Conservation (phyloP, 106 monocot genomes). For the Acorus calamus region DNA sequence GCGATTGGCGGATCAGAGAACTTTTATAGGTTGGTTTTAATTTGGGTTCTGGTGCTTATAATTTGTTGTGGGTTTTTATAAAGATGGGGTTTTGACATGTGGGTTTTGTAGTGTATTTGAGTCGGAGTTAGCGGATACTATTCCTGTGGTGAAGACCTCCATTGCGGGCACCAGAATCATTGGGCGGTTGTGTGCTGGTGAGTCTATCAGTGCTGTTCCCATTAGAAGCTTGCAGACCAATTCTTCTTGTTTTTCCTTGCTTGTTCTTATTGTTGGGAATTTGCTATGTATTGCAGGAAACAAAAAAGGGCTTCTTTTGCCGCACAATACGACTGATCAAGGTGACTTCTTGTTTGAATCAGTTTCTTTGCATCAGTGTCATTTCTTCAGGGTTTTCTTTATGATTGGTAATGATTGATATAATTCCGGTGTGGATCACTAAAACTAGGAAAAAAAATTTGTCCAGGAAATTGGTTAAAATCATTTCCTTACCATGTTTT, state of each 20-base stretch:
- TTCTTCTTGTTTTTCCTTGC: background rate
- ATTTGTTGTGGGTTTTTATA: too few species aligned
- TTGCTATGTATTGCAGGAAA: conserved; percentile 38
- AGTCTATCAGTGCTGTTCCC: conserved; percentile 4
- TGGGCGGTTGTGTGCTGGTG: conserved; percentile 86
- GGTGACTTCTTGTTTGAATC: conserved; percentile 24
- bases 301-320: conserved; percentile 95
- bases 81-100: too few species aligned
- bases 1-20: conserved; percentile 91
- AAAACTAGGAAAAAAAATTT: too few species aligned
- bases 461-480: too few species aligned
- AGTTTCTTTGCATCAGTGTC: background rate
- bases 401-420: background rate
- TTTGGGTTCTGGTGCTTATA: too few species aligned
- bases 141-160: conserved; percentile 71
- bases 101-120: conserved; percentile 42
- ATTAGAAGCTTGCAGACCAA: background rate
- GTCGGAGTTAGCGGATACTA: conserved; percentile 58
- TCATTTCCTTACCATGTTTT: too few species aligned
- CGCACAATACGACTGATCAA: conserved; percentile 91
- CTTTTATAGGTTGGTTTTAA: conserved; percentile 63
- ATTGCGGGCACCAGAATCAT: conserved; percentile 79
- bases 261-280: background rate
- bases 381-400: background rate
- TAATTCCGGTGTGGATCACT: too few species aligned